Base-by-base conservation (phyloP, 129 eudicot genomes). In the Pseudognaphalium luteoalbum region DNA sequence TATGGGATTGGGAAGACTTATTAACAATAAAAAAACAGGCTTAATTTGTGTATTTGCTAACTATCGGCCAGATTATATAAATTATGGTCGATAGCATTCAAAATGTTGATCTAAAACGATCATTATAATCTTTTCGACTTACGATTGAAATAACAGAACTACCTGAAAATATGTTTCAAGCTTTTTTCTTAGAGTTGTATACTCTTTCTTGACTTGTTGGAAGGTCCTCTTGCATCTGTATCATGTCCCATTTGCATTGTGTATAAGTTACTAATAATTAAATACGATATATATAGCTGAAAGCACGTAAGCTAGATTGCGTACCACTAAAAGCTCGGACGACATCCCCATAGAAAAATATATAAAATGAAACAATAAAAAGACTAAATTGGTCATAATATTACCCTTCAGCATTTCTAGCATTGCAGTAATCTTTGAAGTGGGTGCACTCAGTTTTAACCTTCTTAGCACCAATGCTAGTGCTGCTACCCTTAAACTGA, bases 121-220 rank as follows among this genome's bases (percentile, higher is more conserved):
- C 15, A 21, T 19, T 44, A 71, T 22, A 25, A 25, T 25, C 28
- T 25, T 25, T 25, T 25, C 28, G 28, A 25, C 28, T 25, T 25
- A 25, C 28, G 28, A 25, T 25, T 35, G 4, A 71, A 33, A 37
- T 28, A 50, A 28, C 21, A 20, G 42, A 17, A 56, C 66, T 21
- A 92, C 97, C 97, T 93, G 98, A 81, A 93, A 93, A 83, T 93
- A 93, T 65, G 83, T 79, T 85, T 93, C 97, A 66, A 93, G 88
- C 81, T 88, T 93, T 86, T 84, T 93, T 77, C 41, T 90, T 4
- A 93, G 91, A 30, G 88, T 70, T 66, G 89, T 74, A 85, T 93
- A 87, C 86, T 93, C 98, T 82, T 79, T 93, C 87, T 93, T 93
- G 58, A 90, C 75, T 42, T 88, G 91, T 69, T 88, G 92, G 80